phyloP scores from a whole-genome alignment of 164 flowering plant genomes.

The Macadamia tetraphylla region DNA sequence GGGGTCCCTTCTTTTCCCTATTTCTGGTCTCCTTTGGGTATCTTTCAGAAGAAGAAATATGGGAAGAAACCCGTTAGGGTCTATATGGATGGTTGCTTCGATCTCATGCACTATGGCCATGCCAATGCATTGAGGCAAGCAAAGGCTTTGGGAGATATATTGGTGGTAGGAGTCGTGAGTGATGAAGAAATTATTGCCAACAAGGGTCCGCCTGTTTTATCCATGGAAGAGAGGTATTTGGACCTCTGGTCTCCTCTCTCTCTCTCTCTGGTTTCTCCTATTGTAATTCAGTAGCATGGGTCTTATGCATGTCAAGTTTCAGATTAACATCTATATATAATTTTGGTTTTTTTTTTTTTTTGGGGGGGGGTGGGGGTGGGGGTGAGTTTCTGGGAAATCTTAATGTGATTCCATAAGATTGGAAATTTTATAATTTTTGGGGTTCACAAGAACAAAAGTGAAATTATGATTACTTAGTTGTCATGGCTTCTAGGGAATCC shows the following conservation, averaged over 20 bases:
- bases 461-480: no score
- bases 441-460: no score
- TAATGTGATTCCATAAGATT: not conserved
- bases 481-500: no score
- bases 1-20: conserved; percentile 49
- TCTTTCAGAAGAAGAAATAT: conserved; percentile 52
- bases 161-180: conserved; percentile 85
- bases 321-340: not conserved
- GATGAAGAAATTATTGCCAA: conserved; percentile 81
- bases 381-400: not conserved
- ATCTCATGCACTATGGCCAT: conserved; percentile 94
- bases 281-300: not conserved
- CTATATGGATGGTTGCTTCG: conserved; percentile 93
- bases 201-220: conserved; percentile 83
- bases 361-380: not conserved
- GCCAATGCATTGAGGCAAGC: conserved; percentile 92
- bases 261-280: not conserved
- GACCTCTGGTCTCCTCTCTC: no score
- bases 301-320: not conserved
- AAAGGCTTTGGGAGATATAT: conserved; percentile 72
- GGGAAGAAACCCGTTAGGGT: conserved; percentile 64
- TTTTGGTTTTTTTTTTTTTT: not conserved
- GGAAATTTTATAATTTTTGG: no score
- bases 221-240: conserved; percentile 80
- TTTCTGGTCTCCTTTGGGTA: conserved; percentile 44